Conservation (phyloP, 805 yeast genomes). For the Myxozyma nipponensis region DNA sequence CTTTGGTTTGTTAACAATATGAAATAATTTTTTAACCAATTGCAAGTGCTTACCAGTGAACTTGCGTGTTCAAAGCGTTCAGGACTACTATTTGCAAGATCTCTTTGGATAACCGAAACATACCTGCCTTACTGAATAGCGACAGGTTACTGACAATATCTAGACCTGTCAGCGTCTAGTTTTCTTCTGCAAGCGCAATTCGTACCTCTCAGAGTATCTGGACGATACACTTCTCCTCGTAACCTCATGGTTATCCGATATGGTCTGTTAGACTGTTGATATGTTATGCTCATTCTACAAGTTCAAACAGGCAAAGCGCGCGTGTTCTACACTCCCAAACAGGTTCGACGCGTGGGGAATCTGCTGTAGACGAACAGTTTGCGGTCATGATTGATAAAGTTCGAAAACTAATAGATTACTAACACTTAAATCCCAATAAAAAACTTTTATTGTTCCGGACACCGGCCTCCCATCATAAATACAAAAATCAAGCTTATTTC, state of each 20-base stretch:
- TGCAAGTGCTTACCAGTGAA: conserved; percentile 44
- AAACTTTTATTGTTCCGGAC: neutral
- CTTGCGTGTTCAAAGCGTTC: conserved; percentile 56
- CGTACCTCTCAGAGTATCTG: neutral
- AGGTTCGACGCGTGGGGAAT: too few species aligned
- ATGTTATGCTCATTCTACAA: too few species aligned
- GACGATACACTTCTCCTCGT: neutral
- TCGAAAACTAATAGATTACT: too few species aligned
- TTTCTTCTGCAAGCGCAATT: neutral
- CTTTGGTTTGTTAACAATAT: too few species aligned
- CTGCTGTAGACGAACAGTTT: too few species aligned
- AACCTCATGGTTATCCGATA: too few species aligned
- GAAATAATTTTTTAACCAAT: neutral
- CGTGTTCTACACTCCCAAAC: too few species aligned
- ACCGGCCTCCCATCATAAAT: neutral
- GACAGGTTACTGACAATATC: conserved; percentile 50
- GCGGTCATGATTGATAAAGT: too few species aligned
- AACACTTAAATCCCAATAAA: neutral
- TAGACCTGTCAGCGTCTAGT: conserved; percentile 4
- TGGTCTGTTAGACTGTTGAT: too few species aligned
- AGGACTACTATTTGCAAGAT: conserved; percentile 51
- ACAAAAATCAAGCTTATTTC: too few species aligned
- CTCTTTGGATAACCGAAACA: conserved; percentile 52
- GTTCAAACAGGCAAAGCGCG: too few species aligned
- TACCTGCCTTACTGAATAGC: conserved; percentile 51